Conservation (phyloP, 257 asterid species). For the Leptodermis oblonga region DNA sequence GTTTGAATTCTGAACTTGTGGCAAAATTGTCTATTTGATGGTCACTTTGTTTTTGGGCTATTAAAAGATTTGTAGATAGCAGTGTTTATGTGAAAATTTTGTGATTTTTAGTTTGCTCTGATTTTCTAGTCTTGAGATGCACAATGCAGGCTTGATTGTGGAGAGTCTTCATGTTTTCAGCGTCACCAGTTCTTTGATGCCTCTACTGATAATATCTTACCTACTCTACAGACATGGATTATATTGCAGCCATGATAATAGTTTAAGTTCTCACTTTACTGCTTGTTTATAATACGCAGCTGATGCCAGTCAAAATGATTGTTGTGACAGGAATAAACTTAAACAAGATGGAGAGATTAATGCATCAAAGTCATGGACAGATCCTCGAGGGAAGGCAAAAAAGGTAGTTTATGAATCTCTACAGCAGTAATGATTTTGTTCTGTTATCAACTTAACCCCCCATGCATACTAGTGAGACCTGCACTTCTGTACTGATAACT, state of each 20-base stretch:
- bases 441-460: background rate
- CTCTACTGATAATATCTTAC: background rate
- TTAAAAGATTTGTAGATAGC: background rate
- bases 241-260: background rate
- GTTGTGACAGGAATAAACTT: conserved; percentile 40
- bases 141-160: background rate
- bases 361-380: conserved; percentile 50
- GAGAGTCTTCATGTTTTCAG: background rate
- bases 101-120: background rate
- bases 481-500: too few relatives aligned
- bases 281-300: conserved; percentile 8
- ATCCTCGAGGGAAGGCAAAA: conserved; percentile 37
- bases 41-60: background rate
- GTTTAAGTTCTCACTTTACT: background rate
- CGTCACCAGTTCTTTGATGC: background rate
- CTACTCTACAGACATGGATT: background rate
- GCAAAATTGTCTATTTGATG: background rate
- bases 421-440: background rate
- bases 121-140: background rate
- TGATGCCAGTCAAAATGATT: conserved; percentile 30
- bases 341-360: conserved; percentile 34
- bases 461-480: too few relatives aligned
- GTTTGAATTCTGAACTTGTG: background rate
- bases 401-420: conserved; percentile 47
- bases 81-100: background rate